These are phyloP conservation scores for Fragaria ananassa DNA, from an alignment of 306 rosid genomes.

Conservation along the genomic window DNA sequence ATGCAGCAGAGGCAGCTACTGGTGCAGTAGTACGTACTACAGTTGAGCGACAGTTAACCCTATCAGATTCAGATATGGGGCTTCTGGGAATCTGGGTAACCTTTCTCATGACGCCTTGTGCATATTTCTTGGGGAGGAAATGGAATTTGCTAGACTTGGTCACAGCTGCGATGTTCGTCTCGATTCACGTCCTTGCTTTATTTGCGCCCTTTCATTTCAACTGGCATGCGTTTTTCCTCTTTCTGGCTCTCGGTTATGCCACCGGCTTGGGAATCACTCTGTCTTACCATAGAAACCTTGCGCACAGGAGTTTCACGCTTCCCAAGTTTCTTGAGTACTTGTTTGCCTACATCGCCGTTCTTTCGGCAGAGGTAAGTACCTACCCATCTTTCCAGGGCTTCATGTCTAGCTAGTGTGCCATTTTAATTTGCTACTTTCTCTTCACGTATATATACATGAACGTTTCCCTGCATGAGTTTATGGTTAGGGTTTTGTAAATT, in stretches of 20 bases:
- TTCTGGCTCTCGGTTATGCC: conserved; percentile 38
- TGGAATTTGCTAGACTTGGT: conserved; percentile 64
- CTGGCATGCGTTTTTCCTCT: conserved; percentile 59
- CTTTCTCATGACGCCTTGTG: conserved; percentile 5
- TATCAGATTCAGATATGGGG: not conserved
- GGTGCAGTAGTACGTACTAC: not conserved
- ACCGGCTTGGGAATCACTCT: conserved; percentile 74
- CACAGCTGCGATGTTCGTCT: conserved; percentile 49
- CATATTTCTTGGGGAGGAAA: conserved; percentile 41
- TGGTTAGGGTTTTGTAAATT: too few relatives aligned
- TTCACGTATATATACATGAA: too few relatives aligned
- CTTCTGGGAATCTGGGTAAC: not conserved
- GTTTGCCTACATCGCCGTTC: conserved; percentile 72
- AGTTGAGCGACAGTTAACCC: not conserved
- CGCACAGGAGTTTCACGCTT: conserved; percentile 77
- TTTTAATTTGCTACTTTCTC: not conserved
- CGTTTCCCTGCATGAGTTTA: too few relatives aligned
- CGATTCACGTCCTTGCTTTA: conserved; percentile 57
- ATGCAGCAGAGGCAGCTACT: not conserved
- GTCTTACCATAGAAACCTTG: conserved; percentile 75
- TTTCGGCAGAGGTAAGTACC: conserved; percentile 68
- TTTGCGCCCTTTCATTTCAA: conserved; percentile 71
- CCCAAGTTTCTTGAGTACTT: conserved; percentile 81
- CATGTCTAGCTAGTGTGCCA: not conserved
- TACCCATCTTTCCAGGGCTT: not conserved